phyloP scores from a whole-genome alignment of 2,329 filamentous ascomycete genomes.

The Neurospora sp. region DNA sequence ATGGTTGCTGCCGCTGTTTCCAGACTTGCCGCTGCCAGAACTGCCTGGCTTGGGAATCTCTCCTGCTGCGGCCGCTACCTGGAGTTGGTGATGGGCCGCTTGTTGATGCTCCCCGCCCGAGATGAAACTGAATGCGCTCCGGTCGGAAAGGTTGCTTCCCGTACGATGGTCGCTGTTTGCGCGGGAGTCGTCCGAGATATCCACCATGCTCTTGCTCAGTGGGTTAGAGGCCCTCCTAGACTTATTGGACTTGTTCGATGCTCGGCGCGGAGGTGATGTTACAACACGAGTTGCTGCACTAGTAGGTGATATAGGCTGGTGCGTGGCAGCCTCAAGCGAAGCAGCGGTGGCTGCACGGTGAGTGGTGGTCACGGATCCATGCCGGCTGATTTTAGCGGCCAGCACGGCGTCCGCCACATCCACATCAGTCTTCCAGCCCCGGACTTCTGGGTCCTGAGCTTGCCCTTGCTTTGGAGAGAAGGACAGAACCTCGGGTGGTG shows the following conservation, averaged over 20 bases:
- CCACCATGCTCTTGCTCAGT: background rate
- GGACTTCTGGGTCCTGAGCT: slow-evolving; percentile 40
- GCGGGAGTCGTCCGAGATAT: background rate
- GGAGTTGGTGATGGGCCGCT: background rate
- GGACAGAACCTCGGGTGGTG: background rate
- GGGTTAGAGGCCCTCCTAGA: background rate
- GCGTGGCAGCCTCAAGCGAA: slow-evolving; percentile 1
- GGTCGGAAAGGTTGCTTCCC: slow-evolving; percentile 47
- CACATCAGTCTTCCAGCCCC: slow-evolving; percentile 47
- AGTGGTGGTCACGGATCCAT: slow-evolving; percentile 15
- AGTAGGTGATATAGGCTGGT: background rate
- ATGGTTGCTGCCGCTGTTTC: slow-evolving; percentile 5
- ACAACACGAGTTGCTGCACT: background rate
- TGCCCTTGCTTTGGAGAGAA: slow-evolving; percentile 7
- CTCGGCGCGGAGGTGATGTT: slow-evolving; percentile 2
- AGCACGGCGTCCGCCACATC: slow-evolving; percentile 45
- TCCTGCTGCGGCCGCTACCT: background rate
- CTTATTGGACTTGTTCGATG: slow-evolving; percentile 6
- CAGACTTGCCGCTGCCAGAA: slow-evolving; percentile 2
- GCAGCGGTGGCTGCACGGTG: background rate
- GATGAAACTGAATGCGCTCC: slow-evolving; percentile 30
- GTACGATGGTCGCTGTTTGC: slow-evolving; percentile 37
- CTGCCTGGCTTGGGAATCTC: background rate
- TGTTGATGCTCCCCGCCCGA: slow-evolving; percentile 2
- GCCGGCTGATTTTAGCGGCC: slow-evolving; percentile 31